Evolutionary conservation across 208 protist genomes (phyloP), one percentile per base, ranked within the genome.

Genomic region (Plasmodiophora brassicae): DNA sequence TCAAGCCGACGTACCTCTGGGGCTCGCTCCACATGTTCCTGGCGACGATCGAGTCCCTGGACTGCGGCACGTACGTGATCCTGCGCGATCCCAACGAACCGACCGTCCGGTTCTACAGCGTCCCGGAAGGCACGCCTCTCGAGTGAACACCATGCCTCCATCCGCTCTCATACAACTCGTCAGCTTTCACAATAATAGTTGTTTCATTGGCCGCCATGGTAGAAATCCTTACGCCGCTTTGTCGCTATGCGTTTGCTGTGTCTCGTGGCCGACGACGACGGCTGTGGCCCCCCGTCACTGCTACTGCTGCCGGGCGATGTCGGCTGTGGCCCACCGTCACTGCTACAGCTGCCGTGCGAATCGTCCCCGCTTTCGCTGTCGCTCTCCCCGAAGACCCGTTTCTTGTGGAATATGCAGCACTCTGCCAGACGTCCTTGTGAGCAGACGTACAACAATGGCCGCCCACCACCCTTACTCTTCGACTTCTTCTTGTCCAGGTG

Each of bases 381-480:
- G n/a, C 65, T 78, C n/a, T 78, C 65, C 32, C 65, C 65, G n/a
- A 78, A 78, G 5, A 38, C 65, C n/a, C 65, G 5, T 32, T 78
- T 78, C 65, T 78, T 78, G 65, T 78, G 65, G 41, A 78, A 78
- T 5, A 78, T 78, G 65, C 65, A 78, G 41, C 65, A 78, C 65
- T 78, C 65, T 78, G 65, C 20, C 10, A 5, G n/a, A 78, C 32
- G 32, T 14, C 5, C 32, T 57, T 14, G 50, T 57, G 20, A 57
- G 25, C 50, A 57, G n/a, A 57, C 50, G 25, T 28, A 14, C 50
- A 57, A 57, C 20, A 28, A 57, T 28, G 41, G 14, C 65, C n/a
- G n/a, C 10, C 20, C 65, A 78, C 32, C 5, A 78, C 20, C 65
- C 5, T 38, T 78, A 78, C 65, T 78, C 41, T 78, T 78, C 65